Evolutionary conservation across 805 yeast species (phyloP).

Genomic region (Scheffersomyces spartinae): DNA sequence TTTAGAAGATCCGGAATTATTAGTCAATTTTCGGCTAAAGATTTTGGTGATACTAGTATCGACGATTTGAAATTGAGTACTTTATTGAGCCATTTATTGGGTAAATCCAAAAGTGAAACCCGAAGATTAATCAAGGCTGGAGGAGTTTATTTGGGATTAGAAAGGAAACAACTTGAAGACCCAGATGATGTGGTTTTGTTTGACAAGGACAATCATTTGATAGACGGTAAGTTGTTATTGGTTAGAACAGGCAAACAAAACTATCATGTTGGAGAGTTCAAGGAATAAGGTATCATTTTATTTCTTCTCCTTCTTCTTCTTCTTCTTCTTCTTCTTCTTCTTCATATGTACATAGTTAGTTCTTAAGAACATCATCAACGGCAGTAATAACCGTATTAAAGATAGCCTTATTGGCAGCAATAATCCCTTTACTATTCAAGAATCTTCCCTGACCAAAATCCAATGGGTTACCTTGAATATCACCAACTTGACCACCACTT

Average conservation of each 20-base stretch:
- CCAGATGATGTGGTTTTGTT: constrained; percentile 39
- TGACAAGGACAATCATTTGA: constrained; percentile 33
- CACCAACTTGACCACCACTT: constrained; percentile 87
- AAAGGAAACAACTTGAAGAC: constrained; percentile 38
- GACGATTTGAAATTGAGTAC: constrained; percentile 36
- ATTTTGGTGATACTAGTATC: constrained; percentile 17
- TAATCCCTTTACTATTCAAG: constrained; percentile 79
- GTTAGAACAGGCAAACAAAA: constrained; percentile 68
- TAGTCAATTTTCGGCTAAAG: constrained; percentile 17
- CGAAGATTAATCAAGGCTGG: constrained; percentile 55
- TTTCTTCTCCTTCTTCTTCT: no score
- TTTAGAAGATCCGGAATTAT: constrained; percentile 51
- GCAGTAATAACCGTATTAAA: constrained; percentile 40
- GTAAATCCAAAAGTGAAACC: constrained; percentile 45
- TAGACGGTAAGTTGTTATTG: constrained; percentile 50
- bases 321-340: no score
- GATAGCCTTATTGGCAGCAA: constrained; percentile 55
- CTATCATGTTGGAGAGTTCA: constrained; percentile 44
- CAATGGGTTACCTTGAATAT: constrained; percentile 60
- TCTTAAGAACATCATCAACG: constrained; percentile 19
- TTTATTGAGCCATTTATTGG: constrained; percentile 37
- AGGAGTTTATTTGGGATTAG: constrained; percentile 60
- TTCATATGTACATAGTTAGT: no score
- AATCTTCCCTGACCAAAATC: constrained; percentile 83
- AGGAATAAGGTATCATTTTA: no score